phyloP scores from a whole-genome alignment of 1,284 basidiomycete genomes.

The Ustilago xerochloae region DNA sequence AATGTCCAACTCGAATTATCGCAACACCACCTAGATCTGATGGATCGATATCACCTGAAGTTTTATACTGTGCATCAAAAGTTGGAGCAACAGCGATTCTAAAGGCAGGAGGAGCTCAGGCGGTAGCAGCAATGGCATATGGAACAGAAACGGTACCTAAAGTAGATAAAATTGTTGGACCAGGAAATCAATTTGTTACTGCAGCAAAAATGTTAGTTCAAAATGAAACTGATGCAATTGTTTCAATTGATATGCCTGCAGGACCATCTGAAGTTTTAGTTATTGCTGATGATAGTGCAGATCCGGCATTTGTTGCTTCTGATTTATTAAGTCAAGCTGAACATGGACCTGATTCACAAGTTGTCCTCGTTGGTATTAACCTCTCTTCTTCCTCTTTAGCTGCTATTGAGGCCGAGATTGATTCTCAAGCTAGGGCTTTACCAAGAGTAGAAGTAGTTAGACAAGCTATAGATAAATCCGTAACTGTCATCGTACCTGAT shows the following conservation, averaged over 20 bases:
- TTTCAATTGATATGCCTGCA: conserved; percentile 99
- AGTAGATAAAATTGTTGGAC: conserved; percentile 97
- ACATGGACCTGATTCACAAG: conserved; percentile 97
- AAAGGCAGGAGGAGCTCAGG: conserved; percentile 87
- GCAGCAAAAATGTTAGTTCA: conserved; percentile 99
- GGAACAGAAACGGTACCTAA: conserved; percentile 96
- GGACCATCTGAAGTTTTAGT: conserved; percentile 77
- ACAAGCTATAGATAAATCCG: conserved; percentile 88
- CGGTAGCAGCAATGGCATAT: conserved; percentile 96
- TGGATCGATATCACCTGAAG: conserved; percentile 65
- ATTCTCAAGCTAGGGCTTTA: conserved; percentile 85
- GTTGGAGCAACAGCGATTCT: conserved; percentile 68
- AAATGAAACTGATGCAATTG: conserved; percentile 96
- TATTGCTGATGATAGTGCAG: conserved; percentile 86
- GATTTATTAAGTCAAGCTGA: conserved; percentile 96
- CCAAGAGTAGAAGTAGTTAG: conserved; percentile 90
- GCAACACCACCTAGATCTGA: conserved; percentile 86
- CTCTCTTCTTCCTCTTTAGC: conserved; percentile 76
- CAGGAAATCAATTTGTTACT: conserved; percentile 99
- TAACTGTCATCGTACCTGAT: conserved; percentile 81
- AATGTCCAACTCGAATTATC: conserved; percentile 89
- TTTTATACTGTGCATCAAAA: conserved; percentile 65
- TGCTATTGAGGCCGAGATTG: conserved; percentile 85
- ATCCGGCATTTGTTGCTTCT: conserved; percentile 91
- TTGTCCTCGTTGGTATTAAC: conserved; percentile 86